phyloP scores from a whole-genome alignment of 768 basidiomycete genomes.

The Naganishia kalamii region DNA sequence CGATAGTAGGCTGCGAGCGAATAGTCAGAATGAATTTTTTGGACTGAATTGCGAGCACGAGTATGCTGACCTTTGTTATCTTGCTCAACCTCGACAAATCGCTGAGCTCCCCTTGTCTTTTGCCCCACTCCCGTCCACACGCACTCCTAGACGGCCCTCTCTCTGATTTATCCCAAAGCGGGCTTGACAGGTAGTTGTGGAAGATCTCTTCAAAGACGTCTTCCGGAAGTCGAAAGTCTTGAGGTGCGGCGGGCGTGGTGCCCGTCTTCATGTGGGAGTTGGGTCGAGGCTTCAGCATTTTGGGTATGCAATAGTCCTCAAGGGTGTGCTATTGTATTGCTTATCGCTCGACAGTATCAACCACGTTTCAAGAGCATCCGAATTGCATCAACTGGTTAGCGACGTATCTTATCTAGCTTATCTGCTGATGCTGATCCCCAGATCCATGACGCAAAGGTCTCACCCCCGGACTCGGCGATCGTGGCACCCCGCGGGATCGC shows the following conservation, averaged over 20 bases:
- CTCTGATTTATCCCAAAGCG: neutral
- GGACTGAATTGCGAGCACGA: neutral
- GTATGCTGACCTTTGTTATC: conserved; percentile 8
- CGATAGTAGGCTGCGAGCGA: conserved; percentile 8
- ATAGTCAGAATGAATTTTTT: neutral
- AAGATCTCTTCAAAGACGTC: conserved; percentile 8
- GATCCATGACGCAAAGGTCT: too few relatives aligned
- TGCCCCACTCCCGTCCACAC: neutral
- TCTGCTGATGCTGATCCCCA: too few relatives aligned
- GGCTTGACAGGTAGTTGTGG: neutral
- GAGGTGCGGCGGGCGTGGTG: neutral
- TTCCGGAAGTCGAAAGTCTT: conserved; percentile 12
- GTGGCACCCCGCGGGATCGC: too few relatives aligned
- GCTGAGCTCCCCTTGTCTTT: neutral
- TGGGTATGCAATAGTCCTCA: neutral
- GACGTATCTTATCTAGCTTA: too few relatives aligned
- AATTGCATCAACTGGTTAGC: too few relatives aligned
- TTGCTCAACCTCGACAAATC: conserved; percentile 15
- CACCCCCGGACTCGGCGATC: too few relatives aligned
- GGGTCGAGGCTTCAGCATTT: neutral
- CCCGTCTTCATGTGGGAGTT: conserved; percentile 8
- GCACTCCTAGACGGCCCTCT: neutral
- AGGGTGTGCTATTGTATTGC: neutral
- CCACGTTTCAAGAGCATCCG: too few relatives aligned
- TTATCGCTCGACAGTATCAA: too few relatives aligned